Evolutionary conservation across 441 rosid species (phyloP), one percentile per base, ranked within the genome.

Genomic region (Aleurites moluccanus): DNA sequence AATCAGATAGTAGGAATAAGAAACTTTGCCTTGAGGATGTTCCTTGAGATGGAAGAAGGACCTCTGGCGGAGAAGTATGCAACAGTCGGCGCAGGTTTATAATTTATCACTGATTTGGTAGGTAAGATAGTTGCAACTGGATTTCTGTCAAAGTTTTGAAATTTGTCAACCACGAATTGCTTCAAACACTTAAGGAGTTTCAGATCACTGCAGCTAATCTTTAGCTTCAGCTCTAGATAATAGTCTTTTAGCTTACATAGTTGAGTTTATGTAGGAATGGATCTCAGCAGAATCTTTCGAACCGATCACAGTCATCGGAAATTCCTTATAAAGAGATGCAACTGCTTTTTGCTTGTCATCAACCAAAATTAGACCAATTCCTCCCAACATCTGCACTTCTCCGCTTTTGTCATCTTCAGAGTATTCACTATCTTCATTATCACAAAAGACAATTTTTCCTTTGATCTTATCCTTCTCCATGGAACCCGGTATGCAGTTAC

Each of bases 51-150:
- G 28, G 78, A 66, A 60, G 94, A 84, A 79, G 97, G 98, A 14
- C 98, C 97, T 79, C 96, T 83, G 0, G 97, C 61, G 47, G 96
- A 92, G 81, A 94, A 94, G 74, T 85, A 85, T 5, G 93, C 90
- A 55, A 88, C 28, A 20, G 66, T 44, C 20, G 98, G 98, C 0
- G 98, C 94, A 0, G 93, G 94, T 73, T 80, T 84, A 72, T 87
- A 87, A 35, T 86, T 77, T 27, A 78, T 80, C 52, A 82, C 86
- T 1, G 87, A 42, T 20, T 49, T 70, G 3, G 93, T 88, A 18
- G 91, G 81, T 75, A 87, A 79, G 76, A 92, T 86, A 13, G 91
- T 94, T 64, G 91, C 97, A 4, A 88, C 90, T n/a, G 94, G 96
- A 49, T 88, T 84, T 67, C 91, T 92, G 79, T 71, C 75, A 16